Evolutionary conservation across 495 filamentous ascomycete genomes (phyloP).

Genomic region (Podospora conica): DNA sequence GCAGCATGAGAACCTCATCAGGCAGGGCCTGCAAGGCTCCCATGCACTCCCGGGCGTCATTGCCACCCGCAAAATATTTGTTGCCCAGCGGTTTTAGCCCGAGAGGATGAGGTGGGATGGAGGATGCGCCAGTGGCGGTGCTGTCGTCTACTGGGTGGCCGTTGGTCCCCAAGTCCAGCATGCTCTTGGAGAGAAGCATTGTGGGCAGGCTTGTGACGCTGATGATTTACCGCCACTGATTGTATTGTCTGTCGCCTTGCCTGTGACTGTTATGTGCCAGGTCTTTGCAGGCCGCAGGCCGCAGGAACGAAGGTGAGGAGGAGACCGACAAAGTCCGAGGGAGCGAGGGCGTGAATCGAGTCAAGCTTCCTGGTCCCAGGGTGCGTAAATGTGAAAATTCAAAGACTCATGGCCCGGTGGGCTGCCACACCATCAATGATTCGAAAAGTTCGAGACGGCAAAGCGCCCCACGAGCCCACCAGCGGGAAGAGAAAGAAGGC

Average conservation of each 20-base stretch:
- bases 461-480: neutral
- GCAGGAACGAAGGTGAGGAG: neutral
- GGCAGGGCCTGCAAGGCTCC: conserved; percentile 62
- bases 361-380: neutral
- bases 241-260: too few species aligned
- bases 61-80: conserved; percentile 56
- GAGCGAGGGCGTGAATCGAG: neutral
- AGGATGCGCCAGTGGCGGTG: conserved; percentile 19
- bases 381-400: neutral
- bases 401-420: neutral
- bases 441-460: neutral
- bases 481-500: neutral
- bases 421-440: neutral
- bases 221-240: too few species aligned
- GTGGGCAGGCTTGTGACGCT: neutral
- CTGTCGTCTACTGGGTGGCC: conserved; percentile 11
- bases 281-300: neutral
- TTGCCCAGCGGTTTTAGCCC: conserved; percentile 87
- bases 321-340: neutral
- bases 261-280: neutral
- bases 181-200: conserved; percentile 23
- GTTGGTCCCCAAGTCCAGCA: conserved; percentile 12
- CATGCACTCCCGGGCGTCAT: conserved; percentile 57
- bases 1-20: conserved; percentile 72
- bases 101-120: conserved; percentile 73